phyloP scores from a whole-genome alignment of 2,329 filamentous ascomycete species.

The Pseudocercospora macadamiae region DNA sequence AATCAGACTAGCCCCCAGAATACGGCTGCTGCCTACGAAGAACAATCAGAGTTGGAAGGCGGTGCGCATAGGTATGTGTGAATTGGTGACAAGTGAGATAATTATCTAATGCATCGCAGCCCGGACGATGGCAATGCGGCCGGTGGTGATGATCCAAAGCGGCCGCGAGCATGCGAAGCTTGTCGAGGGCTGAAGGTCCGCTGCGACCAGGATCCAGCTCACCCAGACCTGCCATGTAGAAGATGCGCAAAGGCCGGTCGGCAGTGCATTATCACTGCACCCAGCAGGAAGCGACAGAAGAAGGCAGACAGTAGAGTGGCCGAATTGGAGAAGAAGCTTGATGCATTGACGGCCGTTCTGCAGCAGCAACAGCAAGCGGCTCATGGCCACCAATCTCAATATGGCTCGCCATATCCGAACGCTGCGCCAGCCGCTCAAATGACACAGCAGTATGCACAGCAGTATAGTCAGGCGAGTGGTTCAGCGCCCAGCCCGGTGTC shows the following conservation, averaged over 20 bases:
- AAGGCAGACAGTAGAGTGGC: conserved; percentile 88
- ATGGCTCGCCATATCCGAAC: conserved; percentile 16
- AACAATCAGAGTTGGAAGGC: conserved; percentile 15
- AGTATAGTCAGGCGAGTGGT: conserved; percentile 6
- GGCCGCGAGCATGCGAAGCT: conserved; percentile 52
- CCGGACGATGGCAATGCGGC: conserved; percentile 18
- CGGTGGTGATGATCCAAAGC: conserved; percentile 44
- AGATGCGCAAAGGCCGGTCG: conserved; percentile 81
- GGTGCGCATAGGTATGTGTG: conserved; percentile 19
- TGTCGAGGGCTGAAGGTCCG: conserved; percentile 64
- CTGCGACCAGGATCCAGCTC: conserved; percentile 73
- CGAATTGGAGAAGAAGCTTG: conserved; percentile 90
- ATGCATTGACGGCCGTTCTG: conserved; percentile 79
- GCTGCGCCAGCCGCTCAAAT: conserved; percentile 19
- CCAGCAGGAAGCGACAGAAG: conserved; percentile 79
- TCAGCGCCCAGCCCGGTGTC: background rate
- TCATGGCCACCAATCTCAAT: conserved; percentile 15
- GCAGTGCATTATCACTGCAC: conserved; percentile 75
- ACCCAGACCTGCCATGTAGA: conserved; percentile 60
- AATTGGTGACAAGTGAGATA: background rate
- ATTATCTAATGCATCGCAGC: background rate
- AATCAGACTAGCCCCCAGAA: conserved; percentile 31
- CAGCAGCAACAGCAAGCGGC: conserved; percentile 48
- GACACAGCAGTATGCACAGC: conserved; percentile 14
- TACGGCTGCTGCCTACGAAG: conserved; percentile 7